These are phyloP conservation scores for Chlorella vulgaris DNA, from an alignment of 139 green algal genomes.

Conservation along the genomic window DNA sequence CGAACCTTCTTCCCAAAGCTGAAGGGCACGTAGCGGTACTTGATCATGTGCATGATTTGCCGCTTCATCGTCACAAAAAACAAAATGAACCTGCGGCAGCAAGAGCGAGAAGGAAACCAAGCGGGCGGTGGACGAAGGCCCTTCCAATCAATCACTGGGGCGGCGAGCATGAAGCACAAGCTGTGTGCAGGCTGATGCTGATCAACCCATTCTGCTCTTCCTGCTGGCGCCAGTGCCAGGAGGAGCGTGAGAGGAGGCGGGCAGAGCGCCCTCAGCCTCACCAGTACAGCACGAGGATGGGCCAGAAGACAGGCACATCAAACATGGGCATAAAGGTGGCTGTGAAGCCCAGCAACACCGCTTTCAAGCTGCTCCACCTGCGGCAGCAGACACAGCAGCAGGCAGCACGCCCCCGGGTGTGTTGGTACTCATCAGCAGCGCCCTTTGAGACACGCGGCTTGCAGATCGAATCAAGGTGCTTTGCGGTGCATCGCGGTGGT, in stretches of 20 bases:
- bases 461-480: too few relatives aligned
- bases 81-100: constrained; percentile 73
- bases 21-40: constrained; percentile 93
- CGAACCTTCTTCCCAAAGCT: not conserved
- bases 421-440: too few relatives aligned
- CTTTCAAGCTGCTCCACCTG: constrained; percentile 84
- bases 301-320: constrained; percentile 99
- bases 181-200: too few relatives aligned
- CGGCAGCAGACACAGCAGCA: not conserved
- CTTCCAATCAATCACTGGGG: too few relatives aligned
- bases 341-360: constrained; percentile 80
- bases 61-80: constrained; percentile 98
- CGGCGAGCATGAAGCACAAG: too few relatives aligned
- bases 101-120: not conserved
- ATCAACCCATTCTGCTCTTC: too few relatives aligned
- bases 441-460: too few relatives aligned
- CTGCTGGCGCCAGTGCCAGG: too few relatives aligned
- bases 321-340: constrained; percentile 96
- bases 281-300: constrained; percentile 97
- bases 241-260: too few relatives aligned
- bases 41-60: constrained; percentile 99
- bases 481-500: too few relatives aligned
- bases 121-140: too few relatives aligned
- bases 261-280: not conserved
- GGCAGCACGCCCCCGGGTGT: too few relatives aligned